A percentile compares a stretch with the other conserved stretches of the same genome.
Conservation (phyloP, 2,329 filamentous ascomycete genomes). For the Exophiala sideris region DNA sequence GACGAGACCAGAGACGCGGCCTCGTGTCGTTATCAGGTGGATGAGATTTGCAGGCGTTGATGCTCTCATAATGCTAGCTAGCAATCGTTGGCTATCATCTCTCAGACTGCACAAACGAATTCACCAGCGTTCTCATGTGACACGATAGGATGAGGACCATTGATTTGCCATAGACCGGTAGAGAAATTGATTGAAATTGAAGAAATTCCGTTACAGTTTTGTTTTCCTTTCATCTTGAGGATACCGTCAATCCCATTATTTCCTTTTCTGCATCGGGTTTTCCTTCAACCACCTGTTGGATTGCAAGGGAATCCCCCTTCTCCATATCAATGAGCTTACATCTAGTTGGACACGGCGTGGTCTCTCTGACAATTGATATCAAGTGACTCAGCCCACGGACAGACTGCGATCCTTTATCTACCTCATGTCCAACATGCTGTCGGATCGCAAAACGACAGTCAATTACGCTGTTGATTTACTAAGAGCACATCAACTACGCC, state of each 20-base stretch:
- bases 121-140: slow-evolving; percentile 24
- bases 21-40: slow-evolving; percentile 9
- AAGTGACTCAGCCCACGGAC: no score
- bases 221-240: background rate
- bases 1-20: slow-evolving; percentile 21
- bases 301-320: background rate
- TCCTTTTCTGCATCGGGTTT: background rate
- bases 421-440: background rate
- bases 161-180: slow-evolving; percentile 25
- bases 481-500: slow-evolving; percentile 24
- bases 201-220: background rate
- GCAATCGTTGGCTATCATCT: slow-evolving; percentile 26
- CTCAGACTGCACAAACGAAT: slow-evolving; percentile 23
- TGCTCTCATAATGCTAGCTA: slow-evolving; percentile 22
- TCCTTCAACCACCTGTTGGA: background rate
- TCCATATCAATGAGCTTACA: no score
- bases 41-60: slow-evolving; percentile 23
- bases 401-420: background rate
- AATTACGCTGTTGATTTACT: slow-evolving; percentile 25
- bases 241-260: no score
- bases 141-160: slow-evolving; percentile 24
- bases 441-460: slow-evolving; percentile 11
- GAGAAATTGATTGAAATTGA: slow-evolving; percentile 18
- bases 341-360: no score
- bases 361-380: no score